Conservation (phyloP, 2,329 filamentous ascomycete genomes). For the Passalora sequoiae region DNA sequence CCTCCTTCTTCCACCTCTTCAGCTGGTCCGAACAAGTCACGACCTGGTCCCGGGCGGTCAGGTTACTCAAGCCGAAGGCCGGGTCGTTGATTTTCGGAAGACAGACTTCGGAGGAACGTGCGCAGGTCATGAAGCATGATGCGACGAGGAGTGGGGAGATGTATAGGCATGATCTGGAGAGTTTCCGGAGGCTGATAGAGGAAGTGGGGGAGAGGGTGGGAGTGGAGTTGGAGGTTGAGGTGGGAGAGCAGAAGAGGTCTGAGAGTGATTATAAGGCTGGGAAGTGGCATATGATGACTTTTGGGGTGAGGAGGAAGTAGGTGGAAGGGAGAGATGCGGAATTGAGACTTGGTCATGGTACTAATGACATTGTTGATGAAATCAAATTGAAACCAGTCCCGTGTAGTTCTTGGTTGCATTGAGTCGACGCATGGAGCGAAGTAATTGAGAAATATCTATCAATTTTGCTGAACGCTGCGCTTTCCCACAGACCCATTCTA, state of each 20-base stretch:
- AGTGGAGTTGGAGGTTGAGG: conserved; percentile 35
- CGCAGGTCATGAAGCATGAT: conserved; percentile 24
- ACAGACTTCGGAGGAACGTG: conserved; percentile 33
- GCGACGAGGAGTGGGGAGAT: conserved; percentile 21
- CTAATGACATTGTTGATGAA: too few relatives aligned
- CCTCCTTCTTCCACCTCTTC: conserved; percentile 44
- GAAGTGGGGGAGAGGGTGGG: conserved; percentile 37
- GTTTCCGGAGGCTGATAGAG: conserved; percentile 37
- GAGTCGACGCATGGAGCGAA: too few relatives aligned
- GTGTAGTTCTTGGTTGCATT: too few relatives aligned
- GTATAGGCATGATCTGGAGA: conserved; percentile 37
- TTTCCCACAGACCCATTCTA: too few relatives aligned
- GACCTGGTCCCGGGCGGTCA: conserved; percentile 32
- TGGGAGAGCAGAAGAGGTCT: conserved; percentile 21
- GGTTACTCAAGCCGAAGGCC: conserved; percentile 32
- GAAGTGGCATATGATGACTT: not conserved
- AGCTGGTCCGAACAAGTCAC: conserved; percentile 37
- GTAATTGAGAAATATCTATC: too few relatives aligned
- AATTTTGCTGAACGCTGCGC: too few relatives aligned
- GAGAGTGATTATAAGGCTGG: not conserved
- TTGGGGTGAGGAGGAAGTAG: not conserved
- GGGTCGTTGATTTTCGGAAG: conserved; percentile 38
- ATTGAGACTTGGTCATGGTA: too few relatives aligned
- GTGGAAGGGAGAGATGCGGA: too few relatives aligned
- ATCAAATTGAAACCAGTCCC: too few relatives aligned